These are phyloP conservation scores for Talaromyces marneffei DNA, from an alignment of 2,329 filamentous ascomycete genomes.

Conservation along the genomic window DNA sequence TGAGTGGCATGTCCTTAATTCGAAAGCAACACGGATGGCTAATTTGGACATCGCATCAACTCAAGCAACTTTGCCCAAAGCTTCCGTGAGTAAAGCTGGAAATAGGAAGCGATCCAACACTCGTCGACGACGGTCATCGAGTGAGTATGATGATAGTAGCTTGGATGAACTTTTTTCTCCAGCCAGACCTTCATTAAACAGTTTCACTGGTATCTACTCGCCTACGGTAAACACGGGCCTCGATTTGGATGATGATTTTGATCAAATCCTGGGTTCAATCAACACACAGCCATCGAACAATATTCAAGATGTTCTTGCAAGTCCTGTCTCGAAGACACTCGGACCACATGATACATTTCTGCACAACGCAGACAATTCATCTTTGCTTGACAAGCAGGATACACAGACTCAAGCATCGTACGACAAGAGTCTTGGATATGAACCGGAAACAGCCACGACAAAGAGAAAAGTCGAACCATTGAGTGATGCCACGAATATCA, in stretches of 20 bases:
- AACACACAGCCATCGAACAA: background rate
- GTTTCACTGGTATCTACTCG: background rate
- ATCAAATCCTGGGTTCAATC: background rate
- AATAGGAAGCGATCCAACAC: background rate
- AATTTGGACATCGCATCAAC: constrained; percentile 8
- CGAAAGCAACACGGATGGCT: constrained; percentile 3
- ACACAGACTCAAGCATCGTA: background rate
- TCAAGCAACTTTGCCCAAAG: background rate
- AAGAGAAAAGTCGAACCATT: background rate
- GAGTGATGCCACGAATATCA: background rate
- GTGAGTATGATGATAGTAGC: constrained; percentile 29
- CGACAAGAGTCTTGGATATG: background rate
- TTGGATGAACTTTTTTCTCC: constrained; percentile 35
- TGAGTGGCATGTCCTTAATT: background rate
- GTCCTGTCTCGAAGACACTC: background rate
- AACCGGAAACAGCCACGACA: background rate
- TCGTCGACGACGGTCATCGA: constrained; percentile 20
- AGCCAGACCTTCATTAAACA: constrained; percentile 18
- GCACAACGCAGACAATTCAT: background rate
- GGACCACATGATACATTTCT: background rate
- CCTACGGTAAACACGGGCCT: background rate
- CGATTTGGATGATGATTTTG: background rate
- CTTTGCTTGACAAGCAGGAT: background rate
- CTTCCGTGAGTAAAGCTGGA: background rate
- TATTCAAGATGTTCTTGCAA: background rate